phyloP scores from a whole-genome alignment of 306 rosid species.

The Begonia masoniana region DNA sequence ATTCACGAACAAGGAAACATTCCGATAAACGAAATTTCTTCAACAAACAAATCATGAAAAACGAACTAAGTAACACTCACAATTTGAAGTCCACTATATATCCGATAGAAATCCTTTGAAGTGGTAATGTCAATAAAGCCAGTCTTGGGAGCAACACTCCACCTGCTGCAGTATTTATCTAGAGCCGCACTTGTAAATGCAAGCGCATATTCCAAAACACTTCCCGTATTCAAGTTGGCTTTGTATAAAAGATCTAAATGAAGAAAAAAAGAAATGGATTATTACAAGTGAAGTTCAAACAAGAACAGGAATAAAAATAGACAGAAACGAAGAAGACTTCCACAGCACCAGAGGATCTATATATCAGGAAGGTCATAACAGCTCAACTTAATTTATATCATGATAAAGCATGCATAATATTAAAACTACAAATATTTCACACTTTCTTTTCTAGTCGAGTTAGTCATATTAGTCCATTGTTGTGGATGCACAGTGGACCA shows the following conservation, averaged over 20 bases:
- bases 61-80: conserved; percentile 29
- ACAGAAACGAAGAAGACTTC: not conserved
- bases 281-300: not conserved
- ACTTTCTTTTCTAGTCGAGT: too few relatives aligned
- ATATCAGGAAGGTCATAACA: too few relatives aligned
- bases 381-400: too few relatives aligned
- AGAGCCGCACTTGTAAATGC: conserved; percentile 96
- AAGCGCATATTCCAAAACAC: conserved; percentile 89
- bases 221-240: conserved; percentile 93
- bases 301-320: not conserved
- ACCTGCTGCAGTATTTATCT: conserved; percentile 86
- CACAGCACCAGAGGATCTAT: too few relatives aligned
- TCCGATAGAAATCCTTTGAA: conserved; percentile 88
- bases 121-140: conserved; percentile 95
- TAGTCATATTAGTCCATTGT: too few relatives aligned
- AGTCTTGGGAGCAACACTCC: conserved; percentile 94
- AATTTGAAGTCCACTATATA: conserved; percentile 97
- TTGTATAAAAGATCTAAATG: conserved; percentile 80
- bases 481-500: too few relatives aligned
- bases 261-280: conserved; percentile 4
- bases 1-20: too few relatives aligned
- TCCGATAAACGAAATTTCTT: too few relatives aligned
- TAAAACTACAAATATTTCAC: too few relatives aligned
- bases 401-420: too few relatives aligned
- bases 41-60: too few relatives aligned